These are phyloP conservation scores for Arthrobotrys megalospora DNA, from an alignment of 2,329 filamentous ascomycete genomes.

Conservation along the genomic window DNA sequence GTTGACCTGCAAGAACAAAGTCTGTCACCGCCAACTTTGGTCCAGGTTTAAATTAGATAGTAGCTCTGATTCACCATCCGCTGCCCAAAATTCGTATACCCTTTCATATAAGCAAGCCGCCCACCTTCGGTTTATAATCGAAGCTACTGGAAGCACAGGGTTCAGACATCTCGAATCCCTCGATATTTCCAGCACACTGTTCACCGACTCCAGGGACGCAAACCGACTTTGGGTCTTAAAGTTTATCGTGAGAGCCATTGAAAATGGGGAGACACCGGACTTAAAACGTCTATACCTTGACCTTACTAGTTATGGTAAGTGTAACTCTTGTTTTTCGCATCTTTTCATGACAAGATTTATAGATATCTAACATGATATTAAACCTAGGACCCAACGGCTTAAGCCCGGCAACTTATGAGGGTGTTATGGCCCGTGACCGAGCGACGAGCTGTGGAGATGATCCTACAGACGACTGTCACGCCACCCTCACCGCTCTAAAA, in stretches of 20 bases:
- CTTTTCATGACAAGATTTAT: no score
- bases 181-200: background rate
- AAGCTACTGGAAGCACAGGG: background rate
- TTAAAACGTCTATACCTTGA: background rate
- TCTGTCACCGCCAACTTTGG: conserved; percentile 13
- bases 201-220: background rate
- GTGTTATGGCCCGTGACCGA: no score
- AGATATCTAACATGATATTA: no score
- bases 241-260: background rate
- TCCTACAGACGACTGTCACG: no score
- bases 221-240: background rate
- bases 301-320: background rate
- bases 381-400: no score
- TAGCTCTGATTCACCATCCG: background rate
- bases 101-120: no score
- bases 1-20: conserved; percentile 16
- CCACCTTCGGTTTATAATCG: no score
- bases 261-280: background rate
- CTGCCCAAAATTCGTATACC: no score
- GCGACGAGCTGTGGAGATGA: no score
- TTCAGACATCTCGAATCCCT: background rate
- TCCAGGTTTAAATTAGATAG: background rate
- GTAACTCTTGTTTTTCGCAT: no score
- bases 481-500: conserved; percentile 5
- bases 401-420: no score